phyloP scores from a whole-genome alignment of 2,329 filamentous ascomycete species.

The Xylaria sp. region DNA sequence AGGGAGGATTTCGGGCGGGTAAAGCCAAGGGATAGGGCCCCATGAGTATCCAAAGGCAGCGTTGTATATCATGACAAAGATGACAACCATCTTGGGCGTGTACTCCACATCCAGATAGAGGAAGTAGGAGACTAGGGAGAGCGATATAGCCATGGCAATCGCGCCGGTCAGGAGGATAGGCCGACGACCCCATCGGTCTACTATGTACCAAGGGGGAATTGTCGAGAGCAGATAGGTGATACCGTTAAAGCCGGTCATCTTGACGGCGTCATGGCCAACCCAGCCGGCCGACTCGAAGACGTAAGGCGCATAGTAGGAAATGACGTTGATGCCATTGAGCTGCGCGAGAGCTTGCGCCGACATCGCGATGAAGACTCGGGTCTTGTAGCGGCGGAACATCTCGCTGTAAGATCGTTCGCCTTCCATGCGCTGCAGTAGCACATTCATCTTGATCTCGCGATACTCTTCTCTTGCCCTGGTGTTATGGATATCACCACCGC shows the following conservation, averaged over 20 bases:
- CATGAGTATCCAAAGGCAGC: slow-evolving; percentile 91
- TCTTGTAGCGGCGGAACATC: slow-evolving; percentile 91
- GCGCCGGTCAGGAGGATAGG: slow-evolving; percentile 87
- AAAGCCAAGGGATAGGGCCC: slow-evolving; percentile 97
- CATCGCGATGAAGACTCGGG: slow-evolving; percentile 97
- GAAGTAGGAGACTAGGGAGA: slow-evolving; percentile 91
- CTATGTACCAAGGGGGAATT: slow-evolving; percentile 93
- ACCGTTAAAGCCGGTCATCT: slow-evolving; percentile 96
- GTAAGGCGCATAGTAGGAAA: slow-evolving; percentile 95
- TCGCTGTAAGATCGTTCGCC: slow-evolving; percentile 86
- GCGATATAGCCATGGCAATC: slow-evolving; percentile 78
- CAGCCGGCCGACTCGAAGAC: slow-evolving; percentile 98
- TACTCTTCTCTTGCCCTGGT: slow-evolving; percentile 90
- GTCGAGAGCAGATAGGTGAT: slow-evolving; percentile 86
- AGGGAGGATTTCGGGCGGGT: slow-evolving; percentile 96
- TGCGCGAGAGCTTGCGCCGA: slow-evolving; percentile 93
- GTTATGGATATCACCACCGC: slow-evolving; percentile 91
- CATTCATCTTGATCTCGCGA: slow-evolving; percentile 98
- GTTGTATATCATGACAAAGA: slow-evolving; percentile 98
- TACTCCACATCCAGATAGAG: slow-evolving; percentile 75
- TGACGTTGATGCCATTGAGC: slow-evolving; percentile 98
- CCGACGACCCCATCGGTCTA: slow-evolving; percentile 85
- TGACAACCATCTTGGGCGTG: slow-evolving; percentile 79
- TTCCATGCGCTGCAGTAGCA: slow-evolving; percentile 87
- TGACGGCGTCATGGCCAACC: slow-evolving; percentile 80